Evolutionary conservation across 1,139 yeast genomes (phyloP), one percentile per base, ranked within the genome.

Genomic region (Blastobotrys ciferrii): DNA sequence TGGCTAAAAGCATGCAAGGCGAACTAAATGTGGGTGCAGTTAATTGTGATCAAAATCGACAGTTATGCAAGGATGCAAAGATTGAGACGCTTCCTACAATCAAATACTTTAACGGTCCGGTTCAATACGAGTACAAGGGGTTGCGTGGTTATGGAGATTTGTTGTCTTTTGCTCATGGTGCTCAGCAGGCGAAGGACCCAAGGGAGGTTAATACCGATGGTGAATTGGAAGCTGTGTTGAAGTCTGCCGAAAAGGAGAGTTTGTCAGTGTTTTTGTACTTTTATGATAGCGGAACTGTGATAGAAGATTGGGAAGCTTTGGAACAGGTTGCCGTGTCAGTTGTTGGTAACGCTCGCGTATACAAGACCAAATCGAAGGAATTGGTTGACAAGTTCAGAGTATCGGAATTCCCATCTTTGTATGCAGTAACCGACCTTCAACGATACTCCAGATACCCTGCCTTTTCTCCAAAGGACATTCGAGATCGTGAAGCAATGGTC

Each of bases 271-370:
- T 69, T 51, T 54, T 72, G 19, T 72, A 67, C 51, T 60, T 72
- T 37, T 68, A 71, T 51, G 74, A 72, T 51, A 62, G 62, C 36
- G 58, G 65, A 7, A 66, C 72, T 4, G 63, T 65, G 38, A 50
- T 57, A 12, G 76, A 72, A 50, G 75, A 71, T 50, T 70, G 70
- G 58, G 67, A 64, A 38, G 70, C 73, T 2, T 56, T 71, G 40
- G 60, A 62, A 43, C 59, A 63, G 37, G 58, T 70, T 13, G 63
- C 71, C 1, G 53, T 68, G 20, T 57, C 60, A 17, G 58, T 69
- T 14, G 59, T 67, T 14, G 69, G 65, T 13, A 65, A 65, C 40
- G 70, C 67, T 9, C 63, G 65, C 12, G 57, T 67, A 33, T 64
- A 59, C 54, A 68, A 68, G 52, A 58, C 73, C 1, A 54, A 61